phyloP scores from a whole-genome alignment of 139 green algal genomes.

The Chlorella sp. region DNA sequence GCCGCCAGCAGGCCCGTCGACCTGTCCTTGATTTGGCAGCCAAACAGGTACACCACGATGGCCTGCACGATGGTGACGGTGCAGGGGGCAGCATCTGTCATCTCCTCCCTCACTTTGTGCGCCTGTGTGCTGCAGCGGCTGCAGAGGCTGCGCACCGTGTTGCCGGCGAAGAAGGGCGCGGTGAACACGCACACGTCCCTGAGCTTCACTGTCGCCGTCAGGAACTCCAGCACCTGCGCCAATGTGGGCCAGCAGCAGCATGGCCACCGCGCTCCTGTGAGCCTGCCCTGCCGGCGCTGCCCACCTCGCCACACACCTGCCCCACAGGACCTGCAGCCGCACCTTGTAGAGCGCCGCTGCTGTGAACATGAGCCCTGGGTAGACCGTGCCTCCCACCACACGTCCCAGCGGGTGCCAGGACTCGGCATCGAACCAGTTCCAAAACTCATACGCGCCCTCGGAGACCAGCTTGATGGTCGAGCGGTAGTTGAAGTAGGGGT shows the following conservation, averaged over 20 bases:
- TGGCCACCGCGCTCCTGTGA: too few relatives aligned
- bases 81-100: neutral
- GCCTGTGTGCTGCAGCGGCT: neutral
- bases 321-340: neutral
- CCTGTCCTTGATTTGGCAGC: conserved; percentile 42
- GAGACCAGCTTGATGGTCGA: conserved; percentile 51
- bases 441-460: conserved; percentile 49
- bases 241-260: neutral
- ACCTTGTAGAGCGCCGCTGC: conserved; percentile 40
- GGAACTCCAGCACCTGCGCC: conserved; percentile 2
- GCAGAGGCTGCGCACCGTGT: conserved; percentile 27
- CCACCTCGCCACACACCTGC: too few relatives aligned
- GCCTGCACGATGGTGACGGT: too few relatives aligned
- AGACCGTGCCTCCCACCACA: conserved; percentile 70
- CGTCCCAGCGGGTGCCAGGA: conserved; percentile 70
- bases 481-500: conserved; percentile 75
- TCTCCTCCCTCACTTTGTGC: too few relatives aligned
- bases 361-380: conserved; percentile 65
- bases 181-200: conserved; percentile 66
- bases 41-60: conserved; percentile 59
- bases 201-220: conserved; percentile 29
- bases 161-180: conserved; percentile 37
- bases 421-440: conserved; percentile 70
- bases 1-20: conserved; percentile 43
- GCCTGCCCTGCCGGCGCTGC: too few relatives aligned